Percentiles rank a stretch among this genome's conserved stretches.
phyloP scores from a whole-genome alignment of 768 basidiomycete species.

The Panaeolus cyanescens region DNA sequence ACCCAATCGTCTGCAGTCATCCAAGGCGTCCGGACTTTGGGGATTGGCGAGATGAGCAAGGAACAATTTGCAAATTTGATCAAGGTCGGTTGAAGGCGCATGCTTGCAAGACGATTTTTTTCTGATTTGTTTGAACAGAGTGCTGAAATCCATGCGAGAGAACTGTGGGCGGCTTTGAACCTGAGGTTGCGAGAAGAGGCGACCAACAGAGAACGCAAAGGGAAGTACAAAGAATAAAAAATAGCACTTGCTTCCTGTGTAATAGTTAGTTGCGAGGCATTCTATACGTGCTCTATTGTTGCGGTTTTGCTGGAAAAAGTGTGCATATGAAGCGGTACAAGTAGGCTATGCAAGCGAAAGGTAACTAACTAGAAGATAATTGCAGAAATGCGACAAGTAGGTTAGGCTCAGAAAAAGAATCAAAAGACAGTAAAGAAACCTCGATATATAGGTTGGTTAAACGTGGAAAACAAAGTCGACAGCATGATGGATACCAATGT shows the following conservation, averaged over 20 bases:
- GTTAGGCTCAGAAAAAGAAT: not conserved
- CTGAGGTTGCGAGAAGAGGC: not conserved
- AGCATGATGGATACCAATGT: conserved; percentile 1
- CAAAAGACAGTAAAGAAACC: not conserved
- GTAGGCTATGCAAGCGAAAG: conserved; percentile 1
- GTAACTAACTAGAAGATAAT: not conserved
- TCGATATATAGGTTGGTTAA: not conserved
- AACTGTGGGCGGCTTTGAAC: not conserved
- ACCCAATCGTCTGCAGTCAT: conserved; percentile 32
- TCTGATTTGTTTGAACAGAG: not conserved
- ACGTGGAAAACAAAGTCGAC: not conserved
- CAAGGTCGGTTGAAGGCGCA: conserved; percentile 39
- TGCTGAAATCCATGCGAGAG: conserved; percentile 22
- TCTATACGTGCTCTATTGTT: not conserved
- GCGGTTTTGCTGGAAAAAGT: not conserved
- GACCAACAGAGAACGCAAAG: not conserved
- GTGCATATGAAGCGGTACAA: conserved; percentile 1
- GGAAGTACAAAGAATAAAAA: not conserved
- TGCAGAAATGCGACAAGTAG: not conserved
- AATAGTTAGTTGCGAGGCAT: too few relatives aligned
- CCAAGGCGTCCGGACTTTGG: conserved; percentile 67
- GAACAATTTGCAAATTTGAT: conserved; percentile 52
- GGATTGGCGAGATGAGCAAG: conserved; percentile 57
- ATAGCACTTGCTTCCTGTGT: too few relatives aligned
- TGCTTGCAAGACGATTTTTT: not conserved